Evolutionary conservation across 2,329 filamentous ascomycete genomes (phyloP), one percentile per base, ranked within the genome.

Genomic region (Fusarium lyarnte): DNA sequence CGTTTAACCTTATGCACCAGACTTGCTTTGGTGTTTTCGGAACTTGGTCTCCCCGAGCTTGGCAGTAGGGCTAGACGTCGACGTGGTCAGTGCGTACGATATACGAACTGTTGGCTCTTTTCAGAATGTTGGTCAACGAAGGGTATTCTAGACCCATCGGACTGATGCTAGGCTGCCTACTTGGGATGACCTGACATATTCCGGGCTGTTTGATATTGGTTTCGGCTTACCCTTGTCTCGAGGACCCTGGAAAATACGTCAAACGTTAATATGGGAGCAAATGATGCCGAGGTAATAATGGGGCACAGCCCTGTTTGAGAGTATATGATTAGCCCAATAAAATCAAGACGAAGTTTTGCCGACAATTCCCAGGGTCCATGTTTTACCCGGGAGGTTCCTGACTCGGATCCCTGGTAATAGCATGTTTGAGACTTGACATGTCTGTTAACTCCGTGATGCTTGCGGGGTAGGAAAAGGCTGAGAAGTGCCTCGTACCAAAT

Each of bases 121-220:
- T 14, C 2, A 19, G 36, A 17, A 0, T 29, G 5, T 4, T 1
- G 11, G 2, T 3, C 3, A 19, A 19, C 0, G 11, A 7, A 9
- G 3, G 5, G 10, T 4, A 23, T 2, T 31, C 10, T 54, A 2
- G 25, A 41, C 14, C 19, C 23, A 0, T 41, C 0, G 0, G 3
- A 16, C 3, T 0, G 8, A 29, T 23, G 14, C 2, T 19, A 23
- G 0, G 4, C 0, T 41, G 4, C 25, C 51, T 9, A 54, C 14
- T 54, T 54, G 35, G 36, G 51, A 54, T 19, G 51, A 39, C 31
- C 25, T 31, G 46, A 33, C 16, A 10, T n/a, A 19, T 13, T 11
- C 6, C 8, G 21, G n/a, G 0, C 31, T 21, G 47, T 38, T 41
- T 54, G 36, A 19, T 10, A 1, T 41, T n/a, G 4, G 51, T 54